phyloP scores from a whole-genome alignment of 176 grass and related monocot genomes.

The Carex parvula region DNA sequence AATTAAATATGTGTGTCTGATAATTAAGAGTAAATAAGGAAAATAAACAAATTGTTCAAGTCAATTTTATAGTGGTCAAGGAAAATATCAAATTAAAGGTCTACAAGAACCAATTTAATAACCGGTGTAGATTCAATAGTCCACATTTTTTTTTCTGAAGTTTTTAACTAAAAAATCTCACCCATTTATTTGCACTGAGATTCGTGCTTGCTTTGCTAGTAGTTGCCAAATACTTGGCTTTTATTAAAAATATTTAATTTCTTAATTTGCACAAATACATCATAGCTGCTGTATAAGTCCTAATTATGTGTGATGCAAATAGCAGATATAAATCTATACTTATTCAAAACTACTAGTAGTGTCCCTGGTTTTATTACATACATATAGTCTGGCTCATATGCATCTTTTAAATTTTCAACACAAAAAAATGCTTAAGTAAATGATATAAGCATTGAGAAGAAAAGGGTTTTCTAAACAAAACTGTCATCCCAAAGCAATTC shows the following conservation, averaged over 20 bases:
- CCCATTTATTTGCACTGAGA: neutral
- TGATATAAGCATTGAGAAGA: neutral
- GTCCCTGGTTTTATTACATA: neutral
- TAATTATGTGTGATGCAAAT: neutral
- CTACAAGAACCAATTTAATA: no score
- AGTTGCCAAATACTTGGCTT: neutral
- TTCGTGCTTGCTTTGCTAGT: neutral
- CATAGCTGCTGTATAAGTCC: neutral
- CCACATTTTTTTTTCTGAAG: no score
- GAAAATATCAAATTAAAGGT: no score
- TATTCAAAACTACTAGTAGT: conserved; percentile 6
- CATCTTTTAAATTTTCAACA: no score
- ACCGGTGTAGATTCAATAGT: no score
- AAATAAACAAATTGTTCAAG: no score
- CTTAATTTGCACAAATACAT: conserved; percentile 1
- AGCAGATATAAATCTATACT: neutral
- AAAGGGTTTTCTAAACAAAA: neutral
- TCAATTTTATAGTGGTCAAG: no score
- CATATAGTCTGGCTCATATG: neutral
- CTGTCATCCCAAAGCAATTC: neutral
- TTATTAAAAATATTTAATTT: neutral
- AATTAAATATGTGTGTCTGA: no score
- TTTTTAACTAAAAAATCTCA: no score
- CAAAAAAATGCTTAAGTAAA: no score
- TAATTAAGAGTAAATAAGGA: no score